Evolutionary conservation across 306 rosid species (phyloP), one percentile per base, ranked within the genome.

Genomic region (Comarum palustre): DNA sequence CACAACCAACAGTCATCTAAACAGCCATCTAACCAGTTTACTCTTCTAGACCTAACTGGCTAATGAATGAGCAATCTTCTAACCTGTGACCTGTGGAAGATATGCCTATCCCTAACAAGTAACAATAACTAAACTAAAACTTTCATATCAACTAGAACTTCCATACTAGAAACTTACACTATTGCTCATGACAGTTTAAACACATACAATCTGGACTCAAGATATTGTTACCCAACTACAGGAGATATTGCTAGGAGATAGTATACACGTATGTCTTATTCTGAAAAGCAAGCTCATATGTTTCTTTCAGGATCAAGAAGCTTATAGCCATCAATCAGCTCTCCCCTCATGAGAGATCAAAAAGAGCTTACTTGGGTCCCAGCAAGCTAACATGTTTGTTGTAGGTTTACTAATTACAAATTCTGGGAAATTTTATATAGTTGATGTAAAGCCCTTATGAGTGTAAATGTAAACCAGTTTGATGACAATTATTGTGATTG

Each of bases 351-450:
- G 17, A 9, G 32, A 68, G 38, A 61, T 0, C 20, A 70, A 60
- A 47, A 36, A 13, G 42, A 10, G 62, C 45, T 27, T 39, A 32
- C 10, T 16, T 13, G 31, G 39, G 27, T 58, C 60, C 57, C 31
- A 16, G 62, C 67, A 59, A 27, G 17, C 39, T 59, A 41, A 60
- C 41, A 60, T 59, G 65, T 59, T 59, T 29, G 39, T 34, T 46
- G 57, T 74, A 47, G 74, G 29, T 25, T 25, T 36, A 50, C 66
- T 74, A 48, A 29, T 42, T 5, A 38, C 10, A 15, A n/a, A 14
- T 58, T 9, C 19, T n/a, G 17, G 69, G 60, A 64, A 69, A 62
- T 71, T 45, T 58, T 72, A 45, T 67, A 68, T 29, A 67, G 68
- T 57, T 20, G 43, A 69, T 43, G 42, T 2, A 39, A 65, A 24